A percentile compares a stretch with the other conserved stretches of the same genome.
phyloP scores from a whole-genome alignment of 2,329 filamentous ascomycete species.

The Claviceps capensis region DNA sequence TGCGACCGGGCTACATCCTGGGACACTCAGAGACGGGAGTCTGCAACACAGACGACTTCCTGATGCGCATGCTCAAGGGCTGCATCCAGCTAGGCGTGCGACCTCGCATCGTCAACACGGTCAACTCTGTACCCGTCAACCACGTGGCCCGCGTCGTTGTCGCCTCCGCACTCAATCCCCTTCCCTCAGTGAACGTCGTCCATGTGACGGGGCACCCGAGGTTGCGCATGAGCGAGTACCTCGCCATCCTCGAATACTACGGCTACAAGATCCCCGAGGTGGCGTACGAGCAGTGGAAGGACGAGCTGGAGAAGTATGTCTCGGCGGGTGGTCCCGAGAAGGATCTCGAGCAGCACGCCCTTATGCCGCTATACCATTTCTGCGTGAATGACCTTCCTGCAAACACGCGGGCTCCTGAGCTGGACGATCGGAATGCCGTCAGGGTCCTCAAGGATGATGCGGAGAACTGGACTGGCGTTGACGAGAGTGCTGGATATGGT shows the following conservation, averaged over 20 bases:
- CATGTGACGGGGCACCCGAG: constrained; percentile 63
- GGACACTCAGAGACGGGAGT: constrained; percentile 59
- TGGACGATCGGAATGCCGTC: constrained; percentile 47
- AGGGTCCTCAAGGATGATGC: constrained; percentile 49
- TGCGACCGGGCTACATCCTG: constrained; percentile 75
- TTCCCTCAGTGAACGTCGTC: constrained; percentile 42
- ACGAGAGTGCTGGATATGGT: constrained; percentile 34
- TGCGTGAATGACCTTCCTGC: constrained; percentile 48
- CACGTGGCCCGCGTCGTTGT: constrained; percentile 74
- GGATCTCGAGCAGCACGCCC: constrained; percentile 16
- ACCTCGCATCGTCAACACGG: constrained; percentile 69
- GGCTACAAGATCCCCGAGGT: constrained; percentile 63
- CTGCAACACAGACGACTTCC: constrained; percentile 77
- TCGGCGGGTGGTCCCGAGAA: constrained; percentile 13
- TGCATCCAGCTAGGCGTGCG: constrained; percentile 65
- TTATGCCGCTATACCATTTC: constrained; percentile 58
- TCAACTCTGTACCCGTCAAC: constrained; percentile 79
- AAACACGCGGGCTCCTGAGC: constrained; percentile 53
- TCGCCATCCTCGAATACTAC: constrained; percentile 55
- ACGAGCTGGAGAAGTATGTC: constrained; percentile 15
- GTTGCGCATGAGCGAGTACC: constrained; percentile 36
- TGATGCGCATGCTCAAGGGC: constrained; percentile 75
- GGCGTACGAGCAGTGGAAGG: constrained; percentile 39
- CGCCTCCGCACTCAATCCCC: constrained; percentile 53
- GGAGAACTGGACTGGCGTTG: constrained; percentile 40